phyloP scores from a whole-genome alignment of 306 rosid species.

The Pachyrhizus erosus region DNA sequence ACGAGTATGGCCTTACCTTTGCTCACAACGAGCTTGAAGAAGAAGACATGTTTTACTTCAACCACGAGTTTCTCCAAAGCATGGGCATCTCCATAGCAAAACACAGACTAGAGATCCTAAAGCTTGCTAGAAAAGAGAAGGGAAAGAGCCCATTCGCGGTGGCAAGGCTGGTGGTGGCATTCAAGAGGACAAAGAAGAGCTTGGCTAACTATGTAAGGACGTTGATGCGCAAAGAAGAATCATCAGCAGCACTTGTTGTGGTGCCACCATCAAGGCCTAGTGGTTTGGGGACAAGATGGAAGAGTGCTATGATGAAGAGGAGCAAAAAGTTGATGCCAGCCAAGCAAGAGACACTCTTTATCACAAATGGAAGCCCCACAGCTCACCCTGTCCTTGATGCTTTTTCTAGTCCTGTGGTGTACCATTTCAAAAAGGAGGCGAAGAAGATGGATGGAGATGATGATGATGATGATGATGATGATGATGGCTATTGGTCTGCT shows the following conservation, averaged over 20 bases:
- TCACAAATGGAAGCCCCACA: conserved; percentile 63
- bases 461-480: conserved; percentile 30
- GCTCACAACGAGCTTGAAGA: conserved; percentile 89
- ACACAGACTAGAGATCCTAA: conserved; percentile 90
- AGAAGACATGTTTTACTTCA: conserved; percentile 79
- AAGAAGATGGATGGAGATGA: conserved; percentile 40
- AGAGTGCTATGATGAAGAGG: conserved; percentile 65
- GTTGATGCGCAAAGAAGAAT: conserved; percentile 39
- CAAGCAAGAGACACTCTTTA: conserved; percentile 61
- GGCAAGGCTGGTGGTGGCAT: conserved; percentile 61
- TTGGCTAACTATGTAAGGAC: conserved; percentile 53
- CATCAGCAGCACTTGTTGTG: conserved; percentile 68
- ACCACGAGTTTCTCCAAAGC: conserved; percentile 95
- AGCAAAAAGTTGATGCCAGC: conserved; percentile 50
- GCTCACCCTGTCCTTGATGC: conserved; percentile 35
- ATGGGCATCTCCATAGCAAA: conserved; percentile 95
- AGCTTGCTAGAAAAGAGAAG: conserved; percentile 62
- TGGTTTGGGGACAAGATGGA: conserved; percentile 50
- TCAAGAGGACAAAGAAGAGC: conserved; percentile 67
- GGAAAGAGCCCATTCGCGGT: conserved; percentile 48
- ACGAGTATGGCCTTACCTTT: conserved; percentile 82
- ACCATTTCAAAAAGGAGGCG: conserved; percentile 55
- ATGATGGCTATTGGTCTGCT: conserved; percentile 71
- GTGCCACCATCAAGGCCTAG: conserved; percentile 58
- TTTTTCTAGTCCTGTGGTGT: conserved; percentile 63